Conservation (phyloP, 805 yeast genomes). For the Myxozyma kluyveri region DNA sequence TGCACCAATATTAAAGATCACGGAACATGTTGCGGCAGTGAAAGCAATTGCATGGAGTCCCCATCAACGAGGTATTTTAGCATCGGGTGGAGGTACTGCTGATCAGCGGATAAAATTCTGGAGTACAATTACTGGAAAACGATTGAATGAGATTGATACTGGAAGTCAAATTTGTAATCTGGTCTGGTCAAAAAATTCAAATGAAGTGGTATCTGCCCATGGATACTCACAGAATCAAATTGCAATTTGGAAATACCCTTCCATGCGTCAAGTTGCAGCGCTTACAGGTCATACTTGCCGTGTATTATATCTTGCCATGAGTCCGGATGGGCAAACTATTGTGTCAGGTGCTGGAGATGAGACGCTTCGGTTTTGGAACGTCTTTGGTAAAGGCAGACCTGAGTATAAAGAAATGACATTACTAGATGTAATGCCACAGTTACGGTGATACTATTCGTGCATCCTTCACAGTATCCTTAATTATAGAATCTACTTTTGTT, state of each 20-base stretch:
- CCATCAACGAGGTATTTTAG: slow-evolving; percentile 88
- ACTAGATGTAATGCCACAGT: slow-evolving; percentile 24
- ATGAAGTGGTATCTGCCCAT: slow-evolving; percentile 90
- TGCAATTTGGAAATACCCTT: slow-evolving; percentile 89
- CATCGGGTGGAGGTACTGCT: slow-evolving; percentile 96
- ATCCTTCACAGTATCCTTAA: background rate
- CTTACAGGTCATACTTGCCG: slow-evolving; percentile 92
- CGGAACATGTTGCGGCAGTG: slow-evolving; percentile 90
- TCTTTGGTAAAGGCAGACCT: slow-evolving; percentile 51
- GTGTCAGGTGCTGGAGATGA: slow-evolving; percentile 99
- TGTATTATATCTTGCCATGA: slow-evolving; percentile 81
- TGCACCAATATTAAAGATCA: slow-evolving; percentile 67
- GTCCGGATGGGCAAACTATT: slow-evolving; percentile 94
- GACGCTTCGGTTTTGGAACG: slow-evolving; percentile 86
- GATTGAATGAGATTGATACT: slow-evolving; percentile 79
- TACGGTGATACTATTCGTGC: slow-evolving; percentile 6
- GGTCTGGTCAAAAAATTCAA: slow-evolving; percentile 87
- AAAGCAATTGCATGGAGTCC: slow-evolving; percentile 98
- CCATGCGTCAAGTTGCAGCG: slow-evolving; percentile 89
- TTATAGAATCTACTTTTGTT: background rate
- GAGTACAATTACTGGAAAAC: slow-evolving; percentile 79
- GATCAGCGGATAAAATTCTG: slow-evolving; percentile 87
- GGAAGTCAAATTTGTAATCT: slow-evolving; percentile 96
- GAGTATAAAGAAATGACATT: slow-evolving; percentile 25
- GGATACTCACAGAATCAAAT: slow-evolving; percentile 90